These are phyloP conservation scores for Aspergillus pseudotamarii DNA, from an alignment of 2,329 filamentous ascomycete genomes.

Conservation along the genomic window DNA sequence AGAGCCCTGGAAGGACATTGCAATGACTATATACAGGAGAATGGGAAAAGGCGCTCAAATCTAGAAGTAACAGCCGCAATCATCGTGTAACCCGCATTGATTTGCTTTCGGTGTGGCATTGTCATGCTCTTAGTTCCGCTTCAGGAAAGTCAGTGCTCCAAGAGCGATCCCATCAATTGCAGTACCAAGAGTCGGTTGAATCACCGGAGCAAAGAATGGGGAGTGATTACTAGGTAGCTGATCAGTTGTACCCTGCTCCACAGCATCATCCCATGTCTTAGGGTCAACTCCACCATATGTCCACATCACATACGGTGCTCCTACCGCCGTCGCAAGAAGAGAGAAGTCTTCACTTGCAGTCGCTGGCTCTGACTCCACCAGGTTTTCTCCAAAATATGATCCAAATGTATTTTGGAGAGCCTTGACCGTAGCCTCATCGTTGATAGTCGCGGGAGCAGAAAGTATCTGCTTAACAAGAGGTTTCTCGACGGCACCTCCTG, in stretches of 20 bases:
- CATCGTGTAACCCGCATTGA: background rate
- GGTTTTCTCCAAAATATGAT: conserved; percentile 47
- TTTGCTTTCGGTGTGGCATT: background rate
- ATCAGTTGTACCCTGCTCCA: conserved; percentile 48
- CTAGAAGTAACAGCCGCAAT: background rate
- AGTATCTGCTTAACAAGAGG: conserved; percentile 48
- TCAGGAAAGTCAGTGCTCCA: conserved; percentile 49
- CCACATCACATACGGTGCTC: conserved; percentile 57
- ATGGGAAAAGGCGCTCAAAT: background rate
- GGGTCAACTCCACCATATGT: conserved; percentile 57
- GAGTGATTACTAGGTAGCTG: conserved; percentile 62
- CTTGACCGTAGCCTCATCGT: conserved; percentile 51
- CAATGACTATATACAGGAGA: background rate
- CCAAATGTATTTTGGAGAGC: conserved; percentile 49
- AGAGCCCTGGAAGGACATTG: too few relatives aligned
- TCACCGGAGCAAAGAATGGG: conserved; percentile 58
- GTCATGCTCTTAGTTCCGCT: conserved; percentile 4
- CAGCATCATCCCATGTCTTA: conserved; percentile 52
- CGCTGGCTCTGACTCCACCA: conserved; percentile 44
- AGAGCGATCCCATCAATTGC: conserved; percentile 55
- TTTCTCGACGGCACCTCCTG: conserved; percentile 47
- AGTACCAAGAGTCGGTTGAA: conserved; percentile 57
- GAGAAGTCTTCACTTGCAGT: conserved; percentile 61
- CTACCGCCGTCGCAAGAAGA: conserved; percentile 54
- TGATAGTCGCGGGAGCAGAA: conserved; percentile 55